Base-by-base conservation (phyloP, 164 flowering plant species). In the Berberis vulgaris region DNA sequence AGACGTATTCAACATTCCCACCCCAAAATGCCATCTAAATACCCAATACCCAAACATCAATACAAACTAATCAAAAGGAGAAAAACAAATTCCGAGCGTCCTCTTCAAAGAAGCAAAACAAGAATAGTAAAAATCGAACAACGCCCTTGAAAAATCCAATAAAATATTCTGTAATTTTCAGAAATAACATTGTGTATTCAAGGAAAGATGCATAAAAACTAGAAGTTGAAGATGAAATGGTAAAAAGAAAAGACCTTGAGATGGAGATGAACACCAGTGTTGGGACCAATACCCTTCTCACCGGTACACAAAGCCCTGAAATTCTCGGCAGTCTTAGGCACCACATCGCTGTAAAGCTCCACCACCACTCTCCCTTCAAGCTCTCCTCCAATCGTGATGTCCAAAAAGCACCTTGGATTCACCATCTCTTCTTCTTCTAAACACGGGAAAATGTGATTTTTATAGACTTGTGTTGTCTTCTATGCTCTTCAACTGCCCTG, bases 221-320 rank as follows among this genome's bases (percentile, higher is more conserved):
- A 54, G 38, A 54, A 54, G 39, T 6, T 11, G 12, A 4, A 11
- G 7, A 11, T 54, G 38, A 54, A 54, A 54, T 54, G 50, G 50
- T 4, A 54, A 13, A 40, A 56, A 56, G 43, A 4, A 42, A 59
- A 59, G 40, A 80, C 98, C 93, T 92, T 92, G 86, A 67, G 85
- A 73, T 92, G 96, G 62, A 92, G 95, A 67, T 93, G 89, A 41
- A 75, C 84, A 13, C 79, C 82, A 42, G 98, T 85, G 68, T 73
- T 66, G 2, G 91, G 82, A 10, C 89, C 96, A 73, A 83, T 78
- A 73, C 96, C 98, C 67, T 85, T 89, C 76, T 92, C 96, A 6
- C 96, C 96, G 7, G 96, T 89, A 62, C 98, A 89, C 49, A 92
- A 93, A 66, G 96, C 93, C 64, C 98, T 81, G 79, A 89, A 89